Base-by-base conservation (phyloP, 2,329 filamentous ascomycete genomes). In the Sporothrix pseudoabietina region DNA sequence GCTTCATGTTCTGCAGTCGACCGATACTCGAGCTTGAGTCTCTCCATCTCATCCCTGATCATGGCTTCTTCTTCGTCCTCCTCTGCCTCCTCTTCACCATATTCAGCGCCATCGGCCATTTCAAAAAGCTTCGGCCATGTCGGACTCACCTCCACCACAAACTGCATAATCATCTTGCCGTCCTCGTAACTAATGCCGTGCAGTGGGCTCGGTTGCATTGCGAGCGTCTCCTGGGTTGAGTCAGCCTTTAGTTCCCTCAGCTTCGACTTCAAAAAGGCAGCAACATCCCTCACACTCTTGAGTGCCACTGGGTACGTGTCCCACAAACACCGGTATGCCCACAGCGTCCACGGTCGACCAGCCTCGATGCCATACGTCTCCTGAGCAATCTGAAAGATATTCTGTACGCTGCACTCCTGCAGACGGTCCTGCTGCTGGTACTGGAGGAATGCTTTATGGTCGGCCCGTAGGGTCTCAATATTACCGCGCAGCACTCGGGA, bases 101-200 rank as follows among this genome's bases (percentile, higher is more conserved):
- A 32, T 12, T 63, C 59, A 12, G 35, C 26, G 5, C 6, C 19
- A 4, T 49, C 44, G 6, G 54, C 47, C 35, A 71, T 41, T 16
- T 16, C 22, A 71, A 71, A 71, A 39, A 71, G 26, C 16, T 71
- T 71, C 1, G 69, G 69, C 69, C 69, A 61, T 8, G 54, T 16
- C 4, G 16, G 54, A n/a, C 39, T 22, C 7, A 32, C 9, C 35
- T 59, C 69, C 12, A 71, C 69, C 3, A 71, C 69, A 57, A 71
- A 22, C 39, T 49, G 39, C 52, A 49, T 26, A 6, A 71, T 8
- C 54, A 57, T 14, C 16, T 8, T 52, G 22, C 47, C n/a, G 7
- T 54, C 47, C 9, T 16, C 41, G 16, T 54, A 35, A 4, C 32
- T 16, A 14, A 14, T 4, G 47, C 35, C 32, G 16, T 8, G 3